A percentile compares a stretch with the other conserved stretches of the same genome.
Conservation (phyloP, 2,329 filamentous ascomycete genomes). For the Coniella vitis region DNA sequence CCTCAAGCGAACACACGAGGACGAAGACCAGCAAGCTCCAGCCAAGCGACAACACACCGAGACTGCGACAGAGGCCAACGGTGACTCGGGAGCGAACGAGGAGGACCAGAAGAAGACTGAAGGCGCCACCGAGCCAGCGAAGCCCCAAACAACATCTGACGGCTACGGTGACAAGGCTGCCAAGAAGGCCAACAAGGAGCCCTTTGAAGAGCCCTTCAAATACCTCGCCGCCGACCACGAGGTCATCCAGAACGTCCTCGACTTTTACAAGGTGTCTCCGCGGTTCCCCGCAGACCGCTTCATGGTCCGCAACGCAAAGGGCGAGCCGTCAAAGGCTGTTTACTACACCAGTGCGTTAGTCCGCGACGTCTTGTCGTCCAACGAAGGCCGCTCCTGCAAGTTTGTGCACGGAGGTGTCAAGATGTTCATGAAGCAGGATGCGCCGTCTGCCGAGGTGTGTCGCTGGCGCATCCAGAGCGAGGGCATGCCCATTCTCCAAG, state of each 20-base stretch:
- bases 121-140: constrained; percentile 12
- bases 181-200: constrained; percentile 40
- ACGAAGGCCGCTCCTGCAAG: constrained; percentile 86
- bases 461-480: constrained; percentile 94
- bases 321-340: constrained; percentile 84
- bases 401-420: constrained; percentile 96
- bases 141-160: constrained; percentile 20
- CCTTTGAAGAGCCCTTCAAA: constrained; percentile 88
- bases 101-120: constrained; percentile 3
- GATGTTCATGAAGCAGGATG: constrained; percentile 98
- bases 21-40: constrained; percentile 6
- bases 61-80: constrained; percentile 3
- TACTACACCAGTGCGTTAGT: constrained; percentile 89
- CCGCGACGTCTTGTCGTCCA: constrained; percentile 76
- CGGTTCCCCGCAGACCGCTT: constrained; percentile 87
- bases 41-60: constrained; percentile 16
- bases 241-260: constrained; percentile 69
- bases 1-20: constrained; percentile 16
- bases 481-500: constrained; percentile 83
- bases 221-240: constrained; percentile 70
- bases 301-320: constrained; percentile 90
- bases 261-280: constrained; percentile 77
- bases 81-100: constrained; percentile 4
- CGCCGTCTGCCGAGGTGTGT: constrained; percentile 78
- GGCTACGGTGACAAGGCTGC: constrained; percentile 22